Evolutionary conservation across 2,329 filamentous ascomycete genomes (phyloP), one percentile per base, ranked within the genome.

Genomic region (Cladophialophora yegresii): DNA sequence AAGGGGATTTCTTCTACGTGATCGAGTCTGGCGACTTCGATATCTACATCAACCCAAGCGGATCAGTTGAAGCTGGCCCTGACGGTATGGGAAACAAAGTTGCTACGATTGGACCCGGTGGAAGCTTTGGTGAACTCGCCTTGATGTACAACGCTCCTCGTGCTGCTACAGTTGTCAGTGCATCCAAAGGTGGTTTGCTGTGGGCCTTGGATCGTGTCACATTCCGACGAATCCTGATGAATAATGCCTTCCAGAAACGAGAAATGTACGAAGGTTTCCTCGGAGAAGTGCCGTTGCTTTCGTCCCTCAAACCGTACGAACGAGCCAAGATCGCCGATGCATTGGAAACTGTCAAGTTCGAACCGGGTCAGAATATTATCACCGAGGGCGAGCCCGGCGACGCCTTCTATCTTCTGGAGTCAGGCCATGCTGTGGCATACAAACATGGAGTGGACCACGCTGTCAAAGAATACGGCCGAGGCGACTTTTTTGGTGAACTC

Each of bases 131-230:
- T 72, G 95, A 99, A 80, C 84, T 99, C 62, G 95, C 95, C 12
- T 83, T 99, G 73, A 98, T 99, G 95, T 98, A 99, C 81, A 97
- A 98, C 74, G 92, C 95, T 23, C 95, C 95, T 28, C 91, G 95
- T 74, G 95, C 95, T 49, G 95, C 95, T 3, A 98, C 95, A 0
- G 91, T 99, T 65, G 85, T 96, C 66, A 96, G 91, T 32, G 87
- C 89, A 12, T 91, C 96, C 72, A 76, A 88, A 2, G 81, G 85
- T 36, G 93, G 90, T 73, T 93, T 89, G 3, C 84, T 99, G 9
- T 99, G 95, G 95, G 92, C 92, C 22, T 83, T 99, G 57, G 95
- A 99, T 75, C 91, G 95, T 59, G 85, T 97, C 68, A 99, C 95
- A 9, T 99, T 99, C 84, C 92, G 95, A 72, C 91, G 95, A 66